Conservation (phyloP, 768 basidiomycete genomes). For the Termitomyces sp. region DNA sequence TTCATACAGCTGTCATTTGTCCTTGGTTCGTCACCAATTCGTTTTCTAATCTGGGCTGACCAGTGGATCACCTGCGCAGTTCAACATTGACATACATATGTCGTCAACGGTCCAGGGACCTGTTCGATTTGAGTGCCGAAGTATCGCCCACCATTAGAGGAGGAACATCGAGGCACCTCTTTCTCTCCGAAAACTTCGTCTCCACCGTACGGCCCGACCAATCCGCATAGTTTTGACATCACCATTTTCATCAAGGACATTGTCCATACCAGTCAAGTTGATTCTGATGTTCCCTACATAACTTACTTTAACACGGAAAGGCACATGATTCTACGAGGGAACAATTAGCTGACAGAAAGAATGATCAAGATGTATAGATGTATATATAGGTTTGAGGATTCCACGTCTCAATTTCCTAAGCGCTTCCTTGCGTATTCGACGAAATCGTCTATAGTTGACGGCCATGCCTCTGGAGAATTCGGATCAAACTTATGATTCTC, state of each 20-base stretch:
- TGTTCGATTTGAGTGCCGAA: not conserved
- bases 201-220: conserved; percentile 1
- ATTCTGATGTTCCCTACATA: not conserved
- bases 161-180: not conserved
- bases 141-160: not conserved
- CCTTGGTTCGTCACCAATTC: not conserved
- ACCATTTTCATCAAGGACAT: not conserved
- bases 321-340: not conserved
- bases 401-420: conserved; percentile 16
- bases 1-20: not conserved
- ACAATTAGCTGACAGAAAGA: not conserved
- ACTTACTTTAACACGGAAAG: not conserved
- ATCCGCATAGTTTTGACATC: not conserved
- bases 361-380: conserved; percentile 1
- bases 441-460: conserved; percentile 83
- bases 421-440: conserved; percentile 61
- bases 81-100: not conserved
- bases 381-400: not conserved
- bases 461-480: conserved; percentile 67
- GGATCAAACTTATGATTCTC: conserved; percentile 7
- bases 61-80: not conserved
- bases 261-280: not conserved
- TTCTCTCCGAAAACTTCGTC: not conserved
- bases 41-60: conserved; percentile 1
- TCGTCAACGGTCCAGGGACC: not conserved